Percentiles rank a stretch among this genome's conserved stretches.
These are phyloP conservation scores for Erodium chrysanthum DNA, from an alignment of 441 rosid genomes.

Conservation along the genomic window DNA sequence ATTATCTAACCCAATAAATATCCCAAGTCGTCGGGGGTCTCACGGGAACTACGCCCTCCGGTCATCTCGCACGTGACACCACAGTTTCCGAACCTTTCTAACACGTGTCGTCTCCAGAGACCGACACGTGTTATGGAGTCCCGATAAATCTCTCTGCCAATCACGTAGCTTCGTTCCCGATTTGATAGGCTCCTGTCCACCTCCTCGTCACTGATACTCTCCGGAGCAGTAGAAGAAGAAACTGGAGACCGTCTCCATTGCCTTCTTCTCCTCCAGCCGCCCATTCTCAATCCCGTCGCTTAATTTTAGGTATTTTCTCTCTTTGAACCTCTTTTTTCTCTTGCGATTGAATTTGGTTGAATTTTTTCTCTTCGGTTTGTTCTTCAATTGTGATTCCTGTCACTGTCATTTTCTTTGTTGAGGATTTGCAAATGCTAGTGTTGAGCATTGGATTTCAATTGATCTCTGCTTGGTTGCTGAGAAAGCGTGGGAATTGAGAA, in stretches of 20 bases:
- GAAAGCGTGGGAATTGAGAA: constrained; percentile 5
- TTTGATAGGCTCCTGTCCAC: constrained; percentile 11
- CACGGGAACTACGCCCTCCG: constrained; percentile 21
- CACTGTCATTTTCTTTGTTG: not conserved
- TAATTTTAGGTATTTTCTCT: constrained; percentile 1
- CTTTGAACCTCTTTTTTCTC: not conserved
- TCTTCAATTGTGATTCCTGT: not conserved
- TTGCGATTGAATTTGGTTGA: not conserved
- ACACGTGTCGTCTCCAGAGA: constrained; percentile 27
- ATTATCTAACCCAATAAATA: constrained; percentile 5
- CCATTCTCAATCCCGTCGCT: not conserved
- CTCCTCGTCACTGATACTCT: not conserved
- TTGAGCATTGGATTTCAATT: not conserved
- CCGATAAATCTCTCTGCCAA: constrained; percentile 27
- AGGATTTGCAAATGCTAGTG: not conserved
- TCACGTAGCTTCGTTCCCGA: constrained; percentile 6
- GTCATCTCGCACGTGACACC: constrained; percentile 26
- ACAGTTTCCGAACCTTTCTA: constrained; percentile 18
- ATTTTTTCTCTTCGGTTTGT: not conserved
- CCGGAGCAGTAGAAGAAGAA: constrained; percentile 7
- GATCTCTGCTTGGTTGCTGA: constrained; percentile 15
- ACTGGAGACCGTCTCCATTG: not conserved
- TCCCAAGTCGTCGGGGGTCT: constrained; percentile 9
- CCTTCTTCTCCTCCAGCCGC: not conserved
- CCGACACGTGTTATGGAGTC: constrained; percentile 24